phyloP scores from a whole-genome alignment of 257 asterid species.

The Salvia miltiorrhiza region DNA sequence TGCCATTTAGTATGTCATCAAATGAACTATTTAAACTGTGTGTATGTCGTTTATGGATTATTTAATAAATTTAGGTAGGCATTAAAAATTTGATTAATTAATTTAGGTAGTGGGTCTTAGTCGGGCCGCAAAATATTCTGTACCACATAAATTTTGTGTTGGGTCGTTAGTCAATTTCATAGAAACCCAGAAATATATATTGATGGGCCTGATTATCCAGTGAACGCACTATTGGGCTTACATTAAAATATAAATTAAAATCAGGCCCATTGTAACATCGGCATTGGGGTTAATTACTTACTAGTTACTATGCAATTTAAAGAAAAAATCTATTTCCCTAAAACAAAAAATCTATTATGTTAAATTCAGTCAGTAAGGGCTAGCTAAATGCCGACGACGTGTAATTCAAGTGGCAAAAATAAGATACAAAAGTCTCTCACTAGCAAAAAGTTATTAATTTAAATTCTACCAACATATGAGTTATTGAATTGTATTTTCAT shows the following conservation, averaged over 20 bases:
- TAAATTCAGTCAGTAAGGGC: too few relatives aligned
- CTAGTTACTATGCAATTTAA: too few relatives aligned
- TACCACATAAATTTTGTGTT: background rate
- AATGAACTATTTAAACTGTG: background rate
- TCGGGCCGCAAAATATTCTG: slow-evolving; percentile 23
- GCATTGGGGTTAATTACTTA: background rate
- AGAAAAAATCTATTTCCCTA: too few relatives aligned
- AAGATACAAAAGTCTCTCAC: too few relatives aligned
- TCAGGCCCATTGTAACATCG: background rate
- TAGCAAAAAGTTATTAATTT: too few relatives aligned
- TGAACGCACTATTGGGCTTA: background rate
- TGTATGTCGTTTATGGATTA: background rate
- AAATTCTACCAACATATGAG: too few relatives aligned
- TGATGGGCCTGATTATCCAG: slow-evolving; percentile 3
- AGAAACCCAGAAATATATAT: too few relatives aligned
- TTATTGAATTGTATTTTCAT: too few relatives aligned
- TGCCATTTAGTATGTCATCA: background rate
- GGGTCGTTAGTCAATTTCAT: slow-evolving; percentile 14
- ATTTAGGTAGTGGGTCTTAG: slow-evolving; percentile 35
- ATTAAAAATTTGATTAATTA: background rate
- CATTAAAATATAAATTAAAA: background rate
- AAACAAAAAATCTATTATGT: too few relatives aligned
- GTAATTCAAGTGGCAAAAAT: too few relatives aligned
- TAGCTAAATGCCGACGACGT: too few relatives aligned
- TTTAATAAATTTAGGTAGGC: slow-evolving; percentile 11